Conservation (phyloP, 257 asterid genomes). For the Lycium barbarum region DNA sequence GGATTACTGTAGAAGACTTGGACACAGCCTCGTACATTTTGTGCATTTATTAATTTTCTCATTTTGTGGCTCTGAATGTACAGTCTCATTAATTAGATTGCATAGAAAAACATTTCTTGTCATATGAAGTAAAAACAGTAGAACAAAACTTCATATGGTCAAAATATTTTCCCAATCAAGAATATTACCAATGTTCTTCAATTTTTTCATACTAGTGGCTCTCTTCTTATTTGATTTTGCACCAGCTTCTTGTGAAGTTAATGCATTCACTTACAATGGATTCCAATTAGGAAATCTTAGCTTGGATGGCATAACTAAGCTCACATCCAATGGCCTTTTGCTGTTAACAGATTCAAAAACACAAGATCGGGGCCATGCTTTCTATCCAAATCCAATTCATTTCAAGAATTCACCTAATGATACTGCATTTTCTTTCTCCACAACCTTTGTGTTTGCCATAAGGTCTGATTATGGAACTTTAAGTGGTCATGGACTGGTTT, state of each 20-base stretch:
- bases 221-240: conserved; percentile 19
- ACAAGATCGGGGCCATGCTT: conserved; percentile 58
- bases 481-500: conserved; percentile 67
- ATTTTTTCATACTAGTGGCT: conserved; percentile 24
- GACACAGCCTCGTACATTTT: background rate
- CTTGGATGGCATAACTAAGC: conserved; percentile 62
- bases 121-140: background rate
- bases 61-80: background rate
- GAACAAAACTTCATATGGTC: background rate
- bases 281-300: conserved; percentile 49
- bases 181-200: conserved; percentile 44
- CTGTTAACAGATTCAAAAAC: conserved; percentile 51
- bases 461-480: conserved; percentile 45
- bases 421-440: conserved; percentile 55
- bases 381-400: conserved; percentile 48
- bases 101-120: background rate
- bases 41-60: background rate
- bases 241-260: conserved; percentile 28
- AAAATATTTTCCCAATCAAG: background rate
- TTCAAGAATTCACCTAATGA: conserved; percentile 55
- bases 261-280: conserved; percentile 56
- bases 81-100: background rate
- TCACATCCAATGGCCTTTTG: conserved; percentile 54
- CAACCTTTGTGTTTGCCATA: conserved; percentile 63
- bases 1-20: background rate